Evolutionary conservation across 306 rosid species (phyloP), one percentile per base, ranked within the genome.

Genomic region (Spatholobus suberectus): DNA sequence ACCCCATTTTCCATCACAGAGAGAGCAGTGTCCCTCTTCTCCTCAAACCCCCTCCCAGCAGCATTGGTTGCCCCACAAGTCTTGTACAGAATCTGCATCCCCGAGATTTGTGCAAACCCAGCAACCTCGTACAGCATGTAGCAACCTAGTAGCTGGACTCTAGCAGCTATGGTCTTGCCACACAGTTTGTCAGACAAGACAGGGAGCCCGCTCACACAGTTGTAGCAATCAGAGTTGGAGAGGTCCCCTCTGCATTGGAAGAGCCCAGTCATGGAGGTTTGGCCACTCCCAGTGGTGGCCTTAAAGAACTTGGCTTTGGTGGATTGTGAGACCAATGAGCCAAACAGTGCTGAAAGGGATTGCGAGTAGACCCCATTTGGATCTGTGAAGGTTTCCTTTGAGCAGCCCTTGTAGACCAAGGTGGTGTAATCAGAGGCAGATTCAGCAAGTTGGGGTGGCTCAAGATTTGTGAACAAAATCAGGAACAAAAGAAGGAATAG

Each of bases 211-310:
- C 92, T 91, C 5, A 96, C 99, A 79, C 99, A 96, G 85, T 38
- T 85, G 92, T 88, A 90, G 87, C 99, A 96, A 14, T 94, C 99
- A 17, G 91, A 79, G 75, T 88, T 87, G 72, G 81, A 88, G 75
- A 96, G 98, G 77, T 96, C 99, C 44, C 99, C 96, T 70, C 99
- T 90, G 85, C 99, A 96, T 88, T 96, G 99, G 71, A 94, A 96
- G 77, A 92, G 86, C 12, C 99, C 99, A 2, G 90, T 81, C 15
- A 96, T 88, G 84, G 88, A 70, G 83, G 89, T 47, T 83, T 92
- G 98, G 77, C 94, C 95, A 59, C 83, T 75, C 1, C 98, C 98
- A 0, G 95, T 7, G 54, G 88, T 87, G 82, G 97, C 79, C 70
- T 92, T 94, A 91, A 46, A 94, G 87, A 90, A 96, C 88, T 86